Conservation (phyloP, 108 stramenopile genomes). For the Poteriospumella lacustris region DNA sequence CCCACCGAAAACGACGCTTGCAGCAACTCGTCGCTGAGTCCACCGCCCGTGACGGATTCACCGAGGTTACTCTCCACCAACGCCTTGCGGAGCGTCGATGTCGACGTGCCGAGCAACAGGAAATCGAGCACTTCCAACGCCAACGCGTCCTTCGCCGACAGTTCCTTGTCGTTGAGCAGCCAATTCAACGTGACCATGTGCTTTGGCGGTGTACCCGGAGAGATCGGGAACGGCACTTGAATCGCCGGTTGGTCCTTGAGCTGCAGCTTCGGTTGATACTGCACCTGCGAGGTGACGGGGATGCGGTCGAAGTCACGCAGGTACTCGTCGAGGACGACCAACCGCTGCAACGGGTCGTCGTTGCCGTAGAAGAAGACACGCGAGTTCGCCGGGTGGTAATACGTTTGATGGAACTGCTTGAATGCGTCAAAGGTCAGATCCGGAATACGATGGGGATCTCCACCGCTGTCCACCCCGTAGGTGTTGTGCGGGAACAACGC, state of each 20-base stretch:
- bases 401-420: conserved; percentile 75
- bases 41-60: conserved; percentile 83
- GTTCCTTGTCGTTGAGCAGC: conserved; percentile 79
- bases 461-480: conserved; percentile 88
- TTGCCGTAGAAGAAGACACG: conserved; percentile 93
- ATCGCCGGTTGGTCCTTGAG: conserved; percentile 42
- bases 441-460: conserved; percentile 90
- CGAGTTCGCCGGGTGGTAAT: conserved; percentile 92
- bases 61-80: conserved; percentile 82
- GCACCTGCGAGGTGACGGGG: conserved; percentile 57
- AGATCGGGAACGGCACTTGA: neutral
- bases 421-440: conserved; percentile 87
- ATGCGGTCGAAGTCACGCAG: conserved; percentile 67
- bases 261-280: conserved; percentile 66
- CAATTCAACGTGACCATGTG: conserved; percentile 81
- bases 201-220: neutral
- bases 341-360: conserved; percentile 73
- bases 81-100: conserved; percentile 77
- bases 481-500: conserved; percentile 88
- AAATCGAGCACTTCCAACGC: conserved; percentile 79
- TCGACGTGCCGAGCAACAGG: conserved; percentile 83
- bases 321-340: conserved; percentile 86
- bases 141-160: conserved; percentile 71
- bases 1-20: conserved; percentile 87
- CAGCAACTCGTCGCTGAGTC: conserved; percentile 76